Percentiles rank a stretch among this genome's conserved stretches.
Evolutionary conservation across 1,284 basidiomycete species (phyloP).

Genomic region (Flammula alnicola): DNA sequence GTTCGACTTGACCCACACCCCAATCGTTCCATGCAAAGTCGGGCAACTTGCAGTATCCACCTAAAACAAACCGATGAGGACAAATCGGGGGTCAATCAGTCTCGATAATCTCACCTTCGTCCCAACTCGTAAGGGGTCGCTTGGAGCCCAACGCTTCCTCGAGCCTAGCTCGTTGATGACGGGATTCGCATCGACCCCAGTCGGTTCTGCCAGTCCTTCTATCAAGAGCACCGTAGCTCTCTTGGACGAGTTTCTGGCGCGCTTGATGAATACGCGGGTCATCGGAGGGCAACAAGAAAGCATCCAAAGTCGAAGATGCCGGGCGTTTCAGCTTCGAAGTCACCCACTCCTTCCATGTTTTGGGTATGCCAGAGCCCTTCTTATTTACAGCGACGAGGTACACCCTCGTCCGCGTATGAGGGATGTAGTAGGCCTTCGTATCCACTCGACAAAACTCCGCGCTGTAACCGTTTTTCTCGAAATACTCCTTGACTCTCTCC

Average conservation of each 20-base stretch:
- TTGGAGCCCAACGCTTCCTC: constrained; percentile 85
- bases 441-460: constrained; percentile 80
- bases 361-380: constrained; percentile 60
- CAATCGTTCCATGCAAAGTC: constrained; percentile 96
- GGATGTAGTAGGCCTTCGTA: constrained; percentile 94
- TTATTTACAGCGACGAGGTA: constrained; percentile 84
- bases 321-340: constrained; percentile 72
- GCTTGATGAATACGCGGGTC: constrained; percentile 91
- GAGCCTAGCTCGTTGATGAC: constrained; percentile 86
- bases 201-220: constrained; percentile 77
- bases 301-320: constrained; percentile 89
- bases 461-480: constrained; percentile 79
- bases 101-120: constrained; percentile 67
- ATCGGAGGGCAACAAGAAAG: constrained; percentile 89
- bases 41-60: constrained; percentile 84
- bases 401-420: constrained; percentile 90
- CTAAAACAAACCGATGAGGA: constrained; percentile 38
- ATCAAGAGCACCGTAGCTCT: constrained; percentile 63
- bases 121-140: constrained; percentile 91
- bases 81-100: background rate
- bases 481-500: constrained; percentile 77
- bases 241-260: constrained; percentile 79
- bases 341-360: constrained; percentile 75
- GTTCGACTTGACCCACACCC: constrained; percentile 89
- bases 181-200: constrained; percentile 91